Percentiles rank a stretch among this genome's conserved stretches.
These are phyloP conservation scores for Ambrosia artemisiifolia DNA, from an alignment of 129 eudicot species.

Conservation along the genomic window DNA sequence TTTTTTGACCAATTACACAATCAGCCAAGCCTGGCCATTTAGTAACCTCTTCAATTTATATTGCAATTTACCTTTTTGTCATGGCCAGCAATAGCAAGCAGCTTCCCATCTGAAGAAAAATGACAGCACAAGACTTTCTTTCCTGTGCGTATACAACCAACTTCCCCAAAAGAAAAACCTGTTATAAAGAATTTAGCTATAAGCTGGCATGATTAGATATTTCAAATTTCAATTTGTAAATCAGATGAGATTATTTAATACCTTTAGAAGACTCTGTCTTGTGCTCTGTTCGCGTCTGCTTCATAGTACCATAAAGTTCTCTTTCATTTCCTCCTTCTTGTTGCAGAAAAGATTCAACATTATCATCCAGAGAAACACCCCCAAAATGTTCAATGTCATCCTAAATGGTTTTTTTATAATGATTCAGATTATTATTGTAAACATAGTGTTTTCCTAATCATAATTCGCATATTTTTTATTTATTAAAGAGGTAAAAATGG, in stretches of 20 bases:
- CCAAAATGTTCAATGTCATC: slow-evolving; percentile 88
- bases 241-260: slow-evolving; percentile 5
- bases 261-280: slow-evolving; percentile 81
- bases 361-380: slow-evolving; percentile 78
- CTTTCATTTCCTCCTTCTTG: slow-evolving; percentile 74
- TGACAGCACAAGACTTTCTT: slow-evolving; percentile 94
- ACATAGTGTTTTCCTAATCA: background rate
- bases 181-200: slow-evolving; percentile 4
- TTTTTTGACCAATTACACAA: too few species aligned
- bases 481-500: background rate
- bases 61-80: slow-evolving; percentile 70
- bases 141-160: slow-evolving; percentile 86
- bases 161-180: slow-evolving; percentile 93
- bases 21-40: background rate
- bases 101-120: slow-evolving; percentile 93
- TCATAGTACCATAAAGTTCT: slow-evolving; percentile 54
- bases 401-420: slow-evolving; percentile 22
- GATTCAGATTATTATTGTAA: slow-evolving; percentile 10
- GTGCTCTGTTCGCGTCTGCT: slow-evolving; percentile 74
- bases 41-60: background rate
- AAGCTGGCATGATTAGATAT: background rate
- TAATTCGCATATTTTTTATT: background rate
- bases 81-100: slow-evolving; percentile 96
- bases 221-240: slow-evolving; percentile 3
- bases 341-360: slow-evolving; percentile 91